These are phyloP conservation scores for Lactarius sp. DNA, from an alignment of 768 basidiomycete species.

Conservation along the genomic window DNA sequence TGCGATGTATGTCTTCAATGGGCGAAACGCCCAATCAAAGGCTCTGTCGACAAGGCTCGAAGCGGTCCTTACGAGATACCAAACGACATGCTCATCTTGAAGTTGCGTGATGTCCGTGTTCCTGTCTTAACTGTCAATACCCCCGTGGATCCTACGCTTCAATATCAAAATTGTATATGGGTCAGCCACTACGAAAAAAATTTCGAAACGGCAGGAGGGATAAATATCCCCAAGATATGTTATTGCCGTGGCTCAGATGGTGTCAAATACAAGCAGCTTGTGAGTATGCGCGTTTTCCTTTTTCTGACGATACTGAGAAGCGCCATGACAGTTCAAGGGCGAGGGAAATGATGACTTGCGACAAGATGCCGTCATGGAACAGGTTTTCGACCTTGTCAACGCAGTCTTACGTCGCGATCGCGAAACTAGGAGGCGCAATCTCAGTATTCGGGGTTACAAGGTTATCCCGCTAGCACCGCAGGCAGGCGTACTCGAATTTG, in stretches of 20 bases:
- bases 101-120: constrained; percentile 54
- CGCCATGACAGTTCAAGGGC: constrained; percentile 74
- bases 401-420: constrained; percentile 65
- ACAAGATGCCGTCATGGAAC: constrained; percentile 99
- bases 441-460: constrained; percentile 80
- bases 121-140: constrained; percentile 78
- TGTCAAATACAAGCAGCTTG: constrained; percentile 68
- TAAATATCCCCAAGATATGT: constrained; percentile 79
- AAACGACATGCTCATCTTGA: constrained; percentile 39
- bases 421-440: constrained; percentile 65
- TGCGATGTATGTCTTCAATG: constrained; percentile 67
- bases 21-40: constrained; percentile 57
- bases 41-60: constrained; percentile 25
- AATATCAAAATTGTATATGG: constrained; percentile 67
- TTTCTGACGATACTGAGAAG: background rate
- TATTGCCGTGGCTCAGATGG: constrained; percentile 66
- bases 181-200: constrained; percentile 54
- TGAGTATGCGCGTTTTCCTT: constrained; percentile 37
- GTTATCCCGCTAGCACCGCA: constrained; percentile 78
- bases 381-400: constrained; percentile 91
- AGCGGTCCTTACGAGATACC: constrained; percentile 41
- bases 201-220: constrained; percentile 69
- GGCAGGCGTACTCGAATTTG: constrained; percentile 89
- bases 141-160: constrained; percentile 61
- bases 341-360: constrained; percentile 87